Evolutionary conservation across 441 rosid genomes (phyloP), one percentile per base, ranked within the genome.

Genomic region (Populus hybrid): DNA sequence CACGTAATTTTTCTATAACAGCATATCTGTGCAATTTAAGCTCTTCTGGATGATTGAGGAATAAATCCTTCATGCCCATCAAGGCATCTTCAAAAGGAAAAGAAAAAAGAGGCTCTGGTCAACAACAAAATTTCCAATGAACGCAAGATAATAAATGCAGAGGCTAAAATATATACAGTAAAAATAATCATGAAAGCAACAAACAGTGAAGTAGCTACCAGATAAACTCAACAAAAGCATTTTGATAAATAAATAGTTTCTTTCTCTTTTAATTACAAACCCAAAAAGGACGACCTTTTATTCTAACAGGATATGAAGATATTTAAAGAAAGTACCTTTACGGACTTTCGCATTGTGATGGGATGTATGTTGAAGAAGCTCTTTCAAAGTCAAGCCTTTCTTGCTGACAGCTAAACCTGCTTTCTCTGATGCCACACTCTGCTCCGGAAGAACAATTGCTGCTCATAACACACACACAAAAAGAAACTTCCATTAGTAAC

Each of bases 401-500:
- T 88, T 95, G 80, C 86, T 94, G 64, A 95, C 88, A 73, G 99
- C 98, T n/a, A 92, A 84, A 50, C 93, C 98, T 18, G 81, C 78
- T 85, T 88, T 95, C 68, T 92, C 93, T 0, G 94, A 86, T 12
- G 90, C 97, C 78, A 97, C 84, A 83, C 97, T 95, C 80, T 93
- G 98, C 85, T 94, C 96, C 20, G 97, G 98, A 78, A 97, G 92
- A 80, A 90, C 46, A 82, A 97, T 97, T 0, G 97, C 97, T 93
- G 86, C 81, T 81, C 85, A 80, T 8, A 34, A 65, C 9, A 74
- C 61, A 59, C n/a, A 69, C 26, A 82, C 2, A 20, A 10, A 38
- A 73, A 61, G 21, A 32, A 70, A 4, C 26, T 50, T 24, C 35
- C 40, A 68, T 21, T 30, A 34, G 6, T 21, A 36, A 57, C 18